These are phyloP conservation scores for Hypomyces rosellus DNA, from an alignment of 2,329 filamentous ascomycete species.

Conservation along the genomic window DNA sequence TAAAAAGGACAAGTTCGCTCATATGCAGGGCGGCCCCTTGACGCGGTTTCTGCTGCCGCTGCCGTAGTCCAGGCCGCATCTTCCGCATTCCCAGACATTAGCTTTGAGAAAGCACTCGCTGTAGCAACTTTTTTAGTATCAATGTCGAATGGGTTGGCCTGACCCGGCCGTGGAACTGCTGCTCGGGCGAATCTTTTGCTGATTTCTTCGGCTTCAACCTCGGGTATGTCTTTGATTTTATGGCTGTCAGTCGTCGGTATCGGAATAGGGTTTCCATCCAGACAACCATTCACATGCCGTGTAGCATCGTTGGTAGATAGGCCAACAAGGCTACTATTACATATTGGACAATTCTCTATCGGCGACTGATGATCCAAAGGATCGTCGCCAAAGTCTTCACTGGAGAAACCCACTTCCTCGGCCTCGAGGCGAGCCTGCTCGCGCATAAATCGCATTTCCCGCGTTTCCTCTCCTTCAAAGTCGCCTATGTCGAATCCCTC, in stretches of 20 bases:
- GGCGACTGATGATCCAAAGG: conserved; percentile 25
- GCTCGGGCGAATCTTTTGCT: conserved; percentile 60
- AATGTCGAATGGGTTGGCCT: conserved; percentile 68
- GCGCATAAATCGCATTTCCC: conserved; percentile 65
- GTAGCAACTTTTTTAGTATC: conserved; percentile 31
- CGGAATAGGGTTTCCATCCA: conserved; percentile 72
- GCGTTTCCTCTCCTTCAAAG: conserved; percentile 57
- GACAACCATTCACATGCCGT: conserved; percentile 84
- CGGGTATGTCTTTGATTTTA: conserved; percentile 14
- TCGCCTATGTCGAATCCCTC: conserved; percentile 51
- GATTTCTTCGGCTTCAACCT: conserved; percentile 32
- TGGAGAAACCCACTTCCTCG: conserved; percentile 41
- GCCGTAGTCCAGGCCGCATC: conserved; percentile 85
- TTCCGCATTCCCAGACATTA: conserved; percentile 91
- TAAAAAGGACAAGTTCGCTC: conserved; percentile 95
- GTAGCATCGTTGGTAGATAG: conserved; percentile 62
- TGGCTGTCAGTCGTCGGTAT: conserved; percentile 31
- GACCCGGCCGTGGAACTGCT: conserved; percentile 68
- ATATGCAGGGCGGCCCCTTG: conserved; percentile 79
- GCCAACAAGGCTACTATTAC: conserved; percentile 56
- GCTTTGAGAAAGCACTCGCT: conserved; percentile 76
- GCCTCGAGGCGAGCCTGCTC: conserved; percentile 64
- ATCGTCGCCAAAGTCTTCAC: conserved; percentile 30
- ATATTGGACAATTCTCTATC: conserved; percentile 65
- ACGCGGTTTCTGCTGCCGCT: conserved; percentile 69